Evolutionary conservation across 75 land plant species (phyloP).

Genomic region (Isoetes taiwanensis): DNA sequence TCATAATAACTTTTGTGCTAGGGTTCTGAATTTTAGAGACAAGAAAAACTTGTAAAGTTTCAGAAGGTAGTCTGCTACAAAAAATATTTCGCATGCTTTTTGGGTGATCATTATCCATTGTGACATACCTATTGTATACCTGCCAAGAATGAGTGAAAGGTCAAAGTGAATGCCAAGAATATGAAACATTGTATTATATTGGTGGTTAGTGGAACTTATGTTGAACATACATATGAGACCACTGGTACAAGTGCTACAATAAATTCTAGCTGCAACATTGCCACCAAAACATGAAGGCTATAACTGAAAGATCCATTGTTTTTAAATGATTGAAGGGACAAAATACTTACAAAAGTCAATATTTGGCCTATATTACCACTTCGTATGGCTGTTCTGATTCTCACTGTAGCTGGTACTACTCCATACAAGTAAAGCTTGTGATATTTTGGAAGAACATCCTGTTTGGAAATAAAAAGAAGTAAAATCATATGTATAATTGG

Average conservation of each 20-base stretch:
- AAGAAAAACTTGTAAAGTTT: neutral
- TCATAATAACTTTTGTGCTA: neutral
- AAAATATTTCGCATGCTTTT: neutral
- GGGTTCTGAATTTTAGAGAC: neutral
- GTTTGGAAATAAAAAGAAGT: neutral
- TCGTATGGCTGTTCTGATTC: neutral
- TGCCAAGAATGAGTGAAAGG: neutral
- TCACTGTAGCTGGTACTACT: neutral
- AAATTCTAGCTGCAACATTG: neutral
- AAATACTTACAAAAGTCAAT: neutral
- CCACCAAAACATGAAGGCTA: neutral
- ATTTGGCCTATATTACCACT: constrained; percentile 2
- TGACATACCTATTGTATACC: neutral
- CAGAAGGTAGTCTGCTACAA: neutral
- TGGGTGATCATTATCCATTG: neutral
- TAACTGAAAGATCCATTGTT: neutral
- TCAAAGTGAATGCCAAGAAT: neutral
- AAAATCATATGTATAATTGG: too few relatives aligned
- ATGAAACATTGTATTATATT: neutral
- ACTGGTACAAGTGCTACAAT: constrained; percentile 2
- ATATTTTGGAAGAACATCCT: constrained; percentile 4
- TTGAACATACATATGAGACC: neutral
- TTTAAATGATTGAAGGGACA: too few relatives aligned
- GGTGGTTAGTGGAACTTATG: too few relatives aligned
- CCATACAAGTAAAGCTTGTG: constrained; percentile 1